A percentile compares a stretch with the other conserved stretches of the same genome.
phyloP scores from a whole-genome alignment of 164 flowering plant genomes.

The Aristolochia fimbriata region DNA sequence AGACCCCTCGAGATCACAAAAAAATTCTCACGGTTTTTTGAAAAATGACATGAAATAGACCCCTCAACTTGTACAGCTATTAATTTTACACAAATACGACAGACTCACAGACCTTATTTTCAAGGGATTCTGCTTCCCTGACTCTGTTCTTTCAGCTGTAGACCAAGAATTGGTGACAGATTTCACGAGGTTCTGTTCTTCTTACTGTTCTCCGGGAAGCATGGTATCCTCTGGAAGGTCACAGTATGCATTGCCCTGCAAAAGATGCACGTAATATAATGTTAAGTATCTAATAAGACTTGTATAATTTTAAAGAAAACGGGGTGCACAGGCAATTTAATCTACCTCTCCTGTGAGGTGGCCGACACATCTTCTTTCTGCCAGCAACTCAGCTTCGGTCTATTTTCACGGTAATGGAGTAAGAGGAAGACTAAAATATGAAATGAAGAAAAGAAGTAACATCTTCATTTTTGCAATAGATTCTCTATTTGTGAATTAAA shows the following conservation, averaged over 20 bases:
- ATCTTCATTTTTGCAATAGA: too few relatives aligned
- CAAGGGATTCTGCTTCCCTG: too few relatives aligned
- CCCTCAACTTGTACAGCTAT: too few relatives aligned
- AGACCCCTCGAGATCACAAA: too few relatives aligned
- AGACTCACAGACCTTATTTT: too few relatives aligned
- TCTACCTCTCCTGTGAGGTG: conserved; percentile 91
- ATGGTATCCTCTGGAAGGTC: conserved; percentile 95
- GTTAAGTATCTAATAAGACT: background rate
- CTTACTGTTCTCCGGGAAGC: conserved; percentile 94
- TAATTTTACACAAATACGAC: too few relatives aligned
- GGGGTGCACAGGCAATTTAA: background rate
- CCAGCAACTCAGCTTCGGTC: conserved; percentile 90
- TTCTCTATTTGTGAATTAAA: too few relatives aligned
- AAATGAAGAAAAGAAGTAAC: too few relatives aligned
- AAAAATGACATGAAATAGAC: too few relatives aligned
- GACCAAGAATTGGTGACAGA: background rate
- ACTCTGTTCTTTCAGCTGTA: background rate
- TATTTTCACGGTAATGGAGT: conserved; percentile 12
- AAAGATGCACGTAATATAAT: background rate
- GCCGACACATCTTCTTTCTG: conserved; percentile 90
- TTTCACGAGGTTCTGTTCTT: background rate
- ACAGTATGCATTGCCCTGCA: conserved; percentile 73
- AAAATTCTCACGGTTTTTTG: too few relatives aligned
- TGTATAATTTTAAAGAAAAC: background rate
- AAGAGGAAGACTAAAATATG: too few relatives aligned